Evolutionary conservation across 116 monocot genomes (phyloP), one percentile per base, ranked within the genome.

Genomic region (Iris pallida): DNA sequence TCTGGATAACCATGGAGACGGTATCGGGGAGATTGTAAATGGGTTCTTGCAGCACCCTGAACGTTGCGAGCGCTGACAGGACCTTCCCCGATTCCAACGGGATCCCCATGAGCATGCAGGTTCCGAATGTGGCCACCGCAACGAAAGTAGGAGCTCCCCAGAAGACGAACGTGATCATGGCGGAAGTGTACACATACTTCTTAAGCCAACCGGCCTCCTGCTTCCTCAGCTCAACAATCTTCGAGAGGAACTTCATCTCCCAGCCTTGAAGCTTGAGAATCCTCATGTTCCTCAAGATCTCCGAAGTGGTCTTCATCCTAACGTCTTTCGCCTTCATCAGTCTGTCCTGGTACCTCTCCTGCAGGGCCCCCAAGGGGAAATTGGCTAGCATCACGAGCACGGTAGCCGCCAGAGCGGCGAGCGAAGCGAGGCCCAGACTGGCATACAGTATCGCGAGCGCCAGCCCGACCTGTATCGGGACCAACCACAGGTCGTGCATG

Each of bases 191-290:
- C 0, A 78, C 75, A 45, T 69, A 78, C 44, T 83, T 90, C 68
- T 61, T 71, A 57, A 90, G 53, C 86, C 83, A 90, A 65, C 16
- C 68, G n/a, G 65, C 49, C 70, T 90, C 90, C 4, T 43, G 59
- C 20, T 89, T 75, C 42, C 89, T 76, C 18, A 89, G 59, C 8
- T 71, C 64, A 10, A 47, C 40, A 53, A 85, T 64, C 55, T 45
- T 82, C 15, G 67, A 60, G 54, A 76, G 74, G 74, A 84, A 90
- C 53, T 73, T 75, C 66, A 78, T 78, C 53, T 86, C 90, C 90
- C 90, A 90, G 14, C 73, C 83, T 73, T 90, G 86, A 9, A 86
- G 73, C 71, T 90, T 90, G 67, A 90, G 78, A 69, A 86, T 74
- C 61, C 78, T 86, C 83, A 90, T 90, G 63, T 85, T 84, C 49